Evolutionary conservation across 2,329 filamentous ascomycete genomes (phyloP).

Genomic region (Spiromastix sp.): DNA sequence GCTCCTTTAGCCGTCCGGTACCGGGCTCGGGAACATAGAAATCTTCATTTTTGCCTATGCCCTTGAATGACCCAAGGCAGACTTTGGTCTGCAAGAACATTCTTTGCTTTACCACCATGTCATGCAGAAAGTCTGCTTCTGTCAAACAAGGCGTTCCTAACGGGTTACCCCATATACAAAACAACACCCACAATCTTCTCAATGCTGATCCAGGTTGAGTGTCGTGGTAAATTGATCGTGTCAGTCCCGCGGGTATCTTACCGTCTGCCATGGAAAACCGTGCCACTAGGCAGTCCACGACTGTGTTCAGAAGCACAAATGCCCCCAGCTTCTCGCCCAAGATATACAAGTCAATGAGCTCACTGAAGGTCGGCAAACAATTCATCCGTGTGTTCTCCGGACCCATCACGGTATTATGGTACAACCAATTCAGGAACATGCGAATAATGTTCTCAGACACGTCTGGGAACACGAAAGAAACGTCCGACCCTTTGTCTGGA

Average conservation of each 20-base stretch:
- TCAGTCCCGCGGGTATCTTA: not conserved
- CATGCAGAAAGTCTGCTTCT: constrained; percentile 3
- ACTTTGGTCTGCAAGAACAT: not conserved
- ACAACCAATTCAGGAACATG: not conserved
- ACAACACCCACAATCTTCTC: constrained; percentile 2
- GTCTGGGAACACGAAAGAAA: not conserved
- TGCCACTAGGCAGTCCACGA: not conserved
- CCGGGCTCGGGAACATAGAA: constrained; percentile 1
- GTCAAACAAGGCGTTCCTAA: not conserved
- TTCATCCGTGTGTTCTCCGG: not conserved
- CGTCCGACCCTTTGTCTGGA: not conserved
- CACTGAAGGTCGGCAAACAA: not conserved
- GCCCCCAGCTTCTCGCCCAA: not conserved
- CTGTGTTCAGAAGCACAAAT: not conserved
- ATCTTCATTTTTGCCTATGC: not conserved
- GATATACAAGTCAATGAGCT: not conserved
- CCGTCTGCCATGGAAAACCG: not conserved
- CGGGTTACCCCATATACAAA: not conserved
- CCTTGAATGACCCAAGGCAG: not conserved
- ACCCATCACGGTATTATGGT: not conserved
- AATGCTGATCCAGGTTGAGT: not conserved
- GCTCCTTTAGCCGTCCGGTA: not conserved
- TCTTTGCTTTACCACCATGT: constrained; percentile 1
- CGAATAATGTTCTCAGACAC: not conserved
- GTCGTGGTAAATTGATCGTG: not conserved